Base-by-base conservation (phyloP, 2,329 filamentous ascomycete species). In the Penicillium sclerotiorum region DNA sequence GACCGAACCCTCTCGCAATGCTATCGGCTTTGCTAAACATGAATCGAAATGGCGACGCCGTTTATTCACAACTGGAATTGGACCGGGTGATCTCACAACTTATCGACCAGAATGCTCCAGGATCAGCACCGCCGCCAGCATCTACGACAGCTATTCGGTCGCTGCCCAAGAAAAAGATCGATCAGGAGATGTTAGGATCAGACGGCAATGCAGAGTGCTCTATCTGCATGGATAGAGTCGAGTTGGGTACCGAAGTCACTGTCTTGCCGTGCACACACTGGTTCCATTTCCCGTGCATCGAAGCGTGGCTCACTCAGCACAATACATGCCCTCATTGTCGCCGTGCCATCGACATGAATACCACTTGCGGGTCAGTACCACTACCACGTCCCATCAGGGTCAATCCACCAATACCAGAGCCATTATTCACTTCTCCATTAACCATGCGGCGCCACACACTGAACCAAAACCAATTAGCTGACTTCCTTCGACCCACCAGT, bases 221-320 rank as follows among this genome's bases (percentile, higher is more conserved):
- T 28, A 96, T 99, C 50, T 99, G 94, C 72, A 95, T 97, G 77
- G 91, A 96, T 47, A 83, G 89, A 22, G 86, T 95, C 54, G 79
- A 83, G 21, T 65, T 88, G 28, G 88, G 85, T 9, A 85, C 89
- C 23, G 84, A 89, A 65, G 89, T 93, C 5, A 82, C 88, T 0
- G 80, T 86, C 38, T 73, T 99, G 43, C 91, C 91, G 0, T 99
- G 94, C 73, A 87, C 84, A 51, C 94, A 99, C 66, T 96, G 90
- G 90, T 97, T 96, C 68, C 93, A 96, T 64, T 86, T 86, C 50
- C 77, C 82, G 21, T 97, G 93, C 62, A 88, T 94, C 27, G 80
- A 84, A 20, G 78, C 88, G 42, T 97, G 93, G 93, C 74, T 97
- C 44, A 83, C 82, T 61, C 89, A 95, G 70, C 92, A 96, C 70